Base-by-base conservation (phyloP, 2,329 filamentous ascomycete species). In the Scedosporium boydii region DNA sequence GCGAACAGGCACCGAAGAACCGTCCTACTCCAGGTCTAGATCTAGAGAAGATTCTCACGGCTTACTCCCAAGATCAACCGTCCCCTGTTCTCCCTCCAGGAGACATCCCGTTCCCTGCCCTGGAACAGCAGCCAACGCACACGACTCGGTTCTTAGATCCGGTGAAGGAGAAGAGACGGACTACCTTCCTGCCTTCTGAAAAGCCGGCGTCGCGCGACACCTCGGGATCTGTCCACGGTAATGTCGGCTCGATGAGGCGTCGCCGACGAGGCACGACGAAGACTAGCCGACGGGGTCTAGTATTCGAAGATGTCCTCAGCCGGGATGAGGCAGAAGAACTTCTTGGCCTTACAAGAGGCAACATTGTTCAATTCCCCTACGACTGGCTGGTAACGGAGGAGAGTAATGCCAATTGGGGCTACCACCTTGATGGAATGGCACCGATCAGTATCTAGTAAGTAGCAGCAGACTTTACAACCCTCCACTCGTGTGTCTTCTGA, bases 381-480 rank as follows among this genome's bases (percentile, higher is more conserved):
- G 91, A 99, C 70, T 99, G 96, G 92, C 84, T 96, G 61, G 84
- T 89, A 68, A 89, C 88, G 62, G 95, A 98, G 76, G 95, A 98
- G 78, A 86, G 87, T 70, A 93, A 91, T 67, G 91, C 92, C 63
- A 96, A 97, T 72, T 99, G 95, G 95, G 83, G 97, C 65, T 98
- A 96, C 76, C 91, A 93, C 71, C 91, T 98, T 62, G 95, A 99
- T 74, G 89, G 96, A 74, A 88, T 99, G 72, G 96, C 95, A 69
- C 95, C 95, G 63, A 80, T 99, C 76, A 92, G 97, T 77, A 98
- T 99, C 70, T 99, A 99, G 90, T 91, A 81, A 87, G 89, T 82
- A 14, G 41, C 34, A 12, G 34, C 26, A 6, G 14, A 59, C 58
- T 26, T 51, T 18, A 59, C 44, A 23, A 16, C 16, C 14, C 18